Conservation (phyloP, 1,284 basidiomycete genomes). For the Leccinum pachyderme region DNA sequence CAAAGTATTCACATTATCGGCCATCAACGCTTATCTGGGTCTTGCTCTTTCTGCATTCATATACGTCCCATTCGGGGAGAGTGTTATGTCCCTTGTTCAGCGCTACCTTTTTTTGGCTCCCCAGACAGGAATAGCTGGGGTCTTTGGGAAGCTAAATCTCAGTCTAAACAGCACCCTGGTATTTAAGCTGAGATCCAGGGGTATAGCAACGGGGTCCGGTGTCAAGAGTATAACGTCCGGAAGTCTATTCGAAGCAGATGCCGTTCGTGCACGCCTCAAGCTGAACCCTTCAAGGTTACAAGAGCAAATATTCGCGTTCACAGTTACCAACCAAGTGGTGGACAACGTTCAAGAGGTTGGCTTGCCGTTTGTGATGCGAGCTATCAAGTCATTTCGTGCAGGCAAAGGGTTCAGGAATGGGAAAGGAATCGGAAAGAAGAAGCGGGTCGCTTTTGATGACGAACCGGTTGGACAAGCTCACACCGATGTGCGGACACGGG, state of each 20-base stretch:
- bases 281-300: constrained; percentile 72
- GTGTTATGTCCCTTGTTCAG: constrained; percentile 67
- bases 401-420: constrained; percentile 36
- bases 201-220: constrained; percentile 15
- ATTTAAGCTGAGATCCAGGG: constrained; percentile 15
- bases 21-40: constrained; percentile 87
- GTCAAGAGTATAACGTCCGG: constrained; percentile 10
- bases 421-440: constrained; percentile 46
- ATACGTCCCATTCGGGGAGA: constrained; percentile 89
- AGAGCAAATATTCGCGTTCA: constrained; percentile 93
- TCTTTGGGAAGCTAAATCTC: constrained; percentile 27
- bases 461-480: constrained; percentile 41
- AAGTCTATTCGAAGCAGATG: constrained; percentile 52
- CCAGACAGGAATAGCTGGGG: constrained; percentile 10
- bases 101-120: constrained; percentile 39
- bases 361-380: constrained; percentile 77
- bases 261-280: constrained; percentile 48
- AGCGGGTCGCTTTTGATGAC: constrained; percentile 72
- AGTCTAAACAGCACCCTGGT: constrained; percentile 25
- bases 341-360: constrained; percentile 84
- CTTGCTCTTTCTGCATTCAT: constrained; percentile 85
- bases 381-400: constrained; percentile 50
- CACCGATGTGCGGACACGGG: constrained; percentile 53
- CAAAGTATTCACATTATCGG: constrained; percentile 89
- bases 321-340: constrained; percentile 88